Evolutionary conservation across 768 basidiomycete genomes (phyloP).

Genomic region (Leccinum broughii): DNA sequence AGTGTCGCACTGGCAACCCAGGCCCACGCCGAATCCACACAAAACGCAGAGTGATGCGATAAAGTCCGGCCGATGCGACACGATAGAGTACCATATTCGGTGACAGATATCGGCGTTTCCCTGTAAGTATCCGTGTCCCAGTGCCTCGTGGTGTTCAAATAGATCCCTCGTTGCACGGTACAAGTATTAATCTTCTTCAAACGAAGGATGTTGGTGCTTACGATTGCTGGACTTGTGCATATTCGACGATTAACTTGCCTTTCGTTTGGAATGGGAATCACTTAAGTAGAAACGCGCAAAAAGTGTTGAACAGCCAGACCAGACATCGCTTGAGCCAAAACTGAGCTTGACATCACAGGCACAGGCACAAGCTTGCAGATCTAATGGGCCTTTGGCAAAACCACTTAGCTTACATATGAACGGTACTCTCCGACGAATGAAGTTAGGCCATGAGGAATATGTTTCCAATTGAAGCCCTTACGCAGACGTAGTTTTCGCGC

Average conservation of each 20-base stretch:
- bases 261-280: neutral
- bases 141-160: neutral
- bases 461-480: neutral
- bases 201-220: neutral
- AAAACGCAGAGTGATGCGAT: neutral
- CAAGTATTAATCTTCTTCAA: neutral
- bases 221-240: neutral
- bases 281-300: neutral
- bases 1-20: neutral
- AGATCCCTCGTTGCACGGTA: neutral
- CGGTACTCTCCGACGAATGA: neutral
- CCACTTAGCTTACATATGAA: neutral
- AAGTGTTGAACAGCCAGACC: neutral
- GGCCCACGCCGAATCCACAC: neutral
- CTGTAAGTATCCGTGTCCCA: neutral
- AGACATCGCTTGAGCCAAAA: slow-evolving; percentile 4
- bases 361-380: slow-evolving; percentile 2
- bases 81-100: neutral
- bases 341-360: slow-evolving; percentile 9
- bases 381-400: neutral
- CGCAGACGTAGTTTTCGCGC: neutral
- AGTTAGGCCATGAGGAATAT: neutral
- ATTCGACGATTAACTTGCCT: neutral
- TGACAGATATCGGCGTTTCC: neutral
- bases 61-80: neutral